Evolutionary conservation across 768 basidiomycete species (phyloP).

Genomic region (Boletus coccyginus): DNA sequence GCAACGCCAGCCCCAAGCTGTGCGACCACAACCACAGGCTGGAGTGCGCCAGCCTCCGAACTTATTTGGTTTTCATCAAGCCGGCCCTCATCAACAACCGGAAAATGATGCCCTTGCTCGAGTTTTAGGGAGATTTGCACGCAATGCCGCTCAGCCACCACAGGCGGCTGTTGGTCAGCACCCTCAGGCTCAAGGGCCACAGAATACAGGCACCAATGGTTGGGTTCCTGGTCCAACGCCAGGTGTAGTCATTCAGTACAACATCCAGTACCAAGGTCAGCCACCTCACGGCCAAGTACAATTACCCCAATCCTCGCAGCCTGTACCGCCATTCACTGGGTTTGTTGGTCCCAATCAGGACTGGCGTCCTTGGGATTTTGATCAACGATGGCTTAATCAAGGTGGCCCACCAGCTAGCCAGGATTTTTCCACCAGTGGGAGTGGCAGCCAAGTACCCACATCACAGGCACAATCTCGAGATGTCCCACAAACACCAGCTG

Average conservation of each 20-base stretch:
- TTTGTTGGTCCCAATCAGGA: conserved; percentile 61
- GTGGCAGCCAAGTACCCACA: neutral
- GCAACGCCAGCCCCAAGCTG: conserved; percentile 28
- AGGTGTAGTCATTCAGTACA: conserved; percentile 60
- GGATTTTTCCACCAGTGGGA: conserved; percentile 9
- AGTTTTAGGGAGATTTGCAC: conserved; percentile 51
- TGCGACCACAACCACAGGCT: conserved; percentile 26
- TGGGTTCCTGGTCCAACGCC: conserved; percentile 38
- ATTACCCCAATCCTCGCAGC: conserved; percentile 31
- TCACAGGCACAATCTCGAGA: conserved; percentile 11
- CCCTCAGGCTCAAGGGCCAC: conserved; percentile 30
- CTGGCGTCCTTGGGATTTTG: conserved; percentile 65
- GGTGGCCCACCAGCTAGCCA: conserved; percentile 1
- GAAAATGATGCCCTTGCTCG: conserved; percentile 39
- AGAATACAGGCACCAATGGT: conserved; percentile 32
- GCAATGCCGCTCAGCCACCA: conserved; percentile 47
- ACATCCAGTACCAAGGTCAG: conserved; percentile 55
- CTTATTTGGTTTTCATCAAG: conserved; percentile 26
- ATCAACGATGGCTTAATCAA: conserved; percentile 31
- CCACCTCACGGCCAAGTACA: conserved; percentile 33
- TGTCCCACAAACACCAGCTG: conserved; percentile 34
- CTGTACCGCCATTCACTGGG: conserved; percentile 55
- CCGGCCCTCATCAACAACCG: conserved; percentile 33
- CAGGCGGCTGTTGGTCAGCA: conserved; percentile 30
- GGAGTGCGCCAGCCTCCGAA: conserved; percentile 33